Evolutionary conservation across 2,329 filamentous ascomycete genomes (phyloP), one percentile per base, ranked within the genome.

Genomic region (Remersonia thermophila): DNA sequence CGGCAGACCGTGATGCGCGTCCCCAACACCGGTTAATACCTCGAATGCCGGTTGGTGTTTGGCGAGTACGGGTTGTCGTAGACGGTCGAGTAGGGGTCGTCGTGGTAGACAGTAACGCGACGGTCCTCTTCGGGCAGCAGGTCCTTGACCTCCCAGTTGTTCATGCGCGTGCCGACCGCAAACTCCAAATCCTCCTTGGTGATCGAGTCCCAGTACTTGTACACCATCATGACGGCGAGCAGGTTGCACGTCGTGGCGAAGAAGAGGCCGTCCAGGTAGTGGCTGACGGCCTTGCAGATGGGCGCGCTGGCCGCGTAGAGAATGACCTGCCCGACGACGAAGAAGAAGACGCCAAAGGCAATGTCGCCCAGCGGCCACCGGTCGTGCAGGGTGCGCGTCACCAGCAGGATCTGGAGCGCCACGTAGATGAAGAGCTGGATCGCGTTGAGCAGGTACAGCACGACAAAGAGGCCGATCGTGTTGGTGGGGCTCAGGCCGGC

Each of bases 191-290:
- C 91, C 62, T 98, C 91, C 55, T 83, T 86, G 15, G 91, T 98
- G 59, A 98, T 98, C 12, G 87, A 95, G 56, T 98, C 91, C 91
- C 91, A 98, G 67, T 93, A 98, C 86, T 98, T 98, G 72, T 98
- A 98, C 27, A 98, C 79, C 91, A 96, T 98, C 91, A 98, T 98
- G 42, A 98, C 89, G 10, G 79, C 85, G 30, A 98, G 66, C 30
- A 98, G 63, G 55, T 98, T 98, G 66, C 86, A 91, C 37, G 89
- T 78, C 0, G 89, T 95, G 4, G 86, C 84, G 54, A 98, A 87
- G 64, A 96, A 93, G 32, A 96, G 62, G 1, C 89, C 89, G 53
- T 98, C 91, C 33, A 98, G 62, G 55, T 96, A 98, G 59, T 98
- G 91, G 59, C 84, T 78, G 27, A 87, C 77, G 32, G 75, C 73